Conservation (phyloP, 495 filamentous ascomycete genomes). For the Aspergillus mulundensis region DNA sequence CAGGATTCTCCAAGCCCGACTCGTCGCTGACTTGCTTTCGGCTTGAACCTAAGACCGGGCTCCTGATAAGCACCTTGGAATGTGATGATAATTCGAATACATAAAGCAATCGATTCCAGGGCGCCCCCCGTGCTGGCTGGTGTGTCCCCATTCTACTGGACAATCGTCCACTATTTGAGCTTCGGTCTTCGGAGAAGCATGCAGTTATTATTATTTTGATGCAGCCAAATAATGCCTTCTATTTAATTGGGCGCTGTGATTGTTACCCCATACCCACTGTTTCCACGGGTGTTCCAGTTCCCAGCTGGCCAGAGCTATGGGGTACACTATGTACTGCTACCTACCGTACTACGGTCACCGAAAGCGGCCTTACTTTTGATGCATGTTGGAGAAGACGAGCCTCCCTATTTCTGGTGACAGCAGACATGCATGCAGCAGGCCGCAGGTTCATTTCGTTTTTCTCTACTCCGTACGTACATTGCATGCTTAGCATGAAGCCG, state of each 20-base stretch:
- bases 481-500: too few relatives aligned
- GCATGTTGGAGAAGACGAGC: not conserved
- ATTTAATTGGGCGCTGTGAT: not conserved
- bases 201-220: conserved; percentile 2
- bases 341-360: not conserved
- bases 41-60: conserved; percentile 10
- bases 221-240: not conserved
- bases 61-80: conserved; percentile 27
- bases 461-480: too few relatives aligned
- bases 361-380: conserved; percentile 2
- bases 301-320: not conserved
- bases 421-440: not conserved
- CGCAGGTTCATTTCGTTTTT: not conserved
- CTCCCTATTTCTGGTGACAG: not conserved
- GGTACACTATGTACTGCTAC: not conserved
- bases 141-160: conserved; percentile 10
- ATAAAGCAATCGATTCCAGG: conserved; percentile 23
- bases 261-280: not conserved
- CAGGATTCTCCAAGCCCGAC: not conserved
- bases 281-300: not conserved
- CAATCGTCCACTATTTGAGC: not conserved
- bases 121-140: conserved; percentile 7
- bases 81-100: conserved; percentile 33
- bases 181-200: not conserved
- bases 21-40: not conserved